Base-by-base conservation (phyloP, 345 rosid species). In the Geranium rotundifolium region DNA sequence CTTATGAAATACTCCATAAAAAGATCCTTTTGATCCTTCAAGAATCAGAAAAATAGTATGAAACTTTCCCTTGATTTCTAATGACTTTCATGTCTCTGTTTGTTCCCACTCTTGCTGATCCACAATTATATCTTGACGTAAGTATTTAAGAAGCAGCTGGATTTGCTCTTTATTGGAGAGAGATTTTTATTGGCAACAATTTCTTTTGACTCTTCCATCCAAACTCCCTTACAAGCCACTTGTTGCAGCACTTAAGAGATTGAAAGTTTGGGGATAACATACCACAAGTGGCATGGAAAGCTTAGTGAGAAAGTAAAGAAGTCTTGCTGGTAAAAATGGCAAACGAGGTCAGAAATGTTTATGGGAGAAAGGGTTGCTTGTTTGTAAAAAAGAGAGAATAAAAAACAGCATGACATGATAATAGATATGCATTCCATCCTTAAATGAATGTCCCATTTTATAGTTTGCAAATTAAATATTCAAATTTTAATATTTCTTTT, bases 221-320 rank as follows among this genome's bases (percentile, higher is more conserved):
- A 83, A 59, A n/a, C 83, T 83, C 61, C 88, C 91, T 27, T 85
- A 83, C 75, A 77, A 72, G 75, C 82, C 85, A 60, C 73, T 83
- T 54, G 75, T 80, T 73, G 67, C 70, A 39, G 85, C 79, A 16
- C 72, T 81, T 60, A 81, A 69, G 73, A 76, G 66, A 56, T 69
- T 85, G 66, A 64, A 76, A 17, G n/a, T 19, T 77, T 55, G 59
- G 54, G 68, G 71, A 72, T 57, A 75, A 66, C 57, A 81, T 81
- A 67, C 78, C 81, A 52, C 74, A 69, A 61, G 79, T 80, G 29
- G 75, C 86, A 52, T 85, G 86, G 86, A 83, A 81, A n/a, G n/a
- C 67, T 81, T 83, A 50, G 78, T 81, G 67, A 84, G 83, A 64
- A 88, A 85, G 57, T 79, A 88, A 88, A 81, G 69, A 72, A n/a